Conservation (phyloP, 2,329 filamentous ascomycete species). For the Ambrosiella xylebori region DNA sequence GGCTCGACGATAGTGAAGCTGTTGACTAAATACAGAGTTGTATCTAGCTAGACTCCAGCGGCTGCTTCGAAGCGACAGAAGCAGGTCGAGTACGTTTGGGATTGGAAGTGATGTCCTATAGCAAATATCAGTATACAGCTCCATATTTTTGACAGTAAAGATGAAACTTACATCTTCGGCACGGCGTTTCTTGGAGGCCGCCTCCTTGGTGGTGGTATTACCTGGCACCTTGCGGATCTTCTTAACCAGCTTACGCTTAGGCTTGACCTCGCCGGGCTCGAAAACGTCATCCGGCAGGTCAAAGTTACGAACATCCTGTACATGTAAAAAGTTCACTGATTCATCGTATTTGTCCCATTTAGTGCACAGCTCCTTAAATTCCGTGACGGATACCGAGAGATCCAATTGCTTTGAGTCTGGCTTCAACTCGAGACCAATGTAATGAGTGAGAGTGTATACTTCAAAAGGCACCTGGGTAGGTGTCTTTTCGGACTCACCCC, state of each 20-base stretch:
- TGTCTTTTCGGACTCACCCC: neutral
- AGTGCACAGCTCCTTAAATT: conserved; percentile 72
- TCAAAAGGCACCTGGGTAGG: conserved; percentile 18
- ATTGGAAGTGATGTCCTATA: too few species aligned
- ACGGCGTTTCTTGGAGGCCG: too few species aligned
- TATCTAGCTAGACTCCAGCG: too few species aligned
- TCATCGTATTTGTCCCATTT: conserved; percentile 59
- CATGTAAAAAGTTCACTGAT: conserved; percentile 59
- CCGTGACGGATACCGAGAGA: conserved; percentile 63
- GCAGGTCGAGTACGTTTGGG: too few species aligned
- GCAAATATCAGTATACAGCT: too few species aligned
- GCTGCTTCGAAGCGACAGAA: too few species aligned
- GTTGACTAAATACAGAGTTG: too few species aligned
- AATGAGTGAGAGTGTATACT: conserved; percentile 82
- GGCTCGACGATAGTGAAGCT: too few species aligned
- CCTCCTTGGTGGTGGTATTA: neutral
- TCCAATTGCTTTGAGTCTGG: conserved; percentile 64
- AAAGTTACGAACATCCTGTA: conserved; percentile 72
- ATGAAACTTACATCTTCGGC: too few species aligned
- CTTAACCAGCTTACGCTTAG: conserved; percentile 37
- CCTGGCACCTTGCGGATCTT: conserved; percentile 16
- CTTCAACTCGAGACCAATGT: conserved; percentile 70
- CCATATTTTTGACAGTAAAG: too few species aligned
- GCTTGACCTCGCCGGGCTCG: conserved; percentile 56
- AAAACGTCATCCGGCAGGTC: conserved; percentile 86